These are phyloP conservation scores for Gynochthodes officinalis DNA, from an alignment of 257 asterid genomes.

Conservation along the genomic window DNA sequence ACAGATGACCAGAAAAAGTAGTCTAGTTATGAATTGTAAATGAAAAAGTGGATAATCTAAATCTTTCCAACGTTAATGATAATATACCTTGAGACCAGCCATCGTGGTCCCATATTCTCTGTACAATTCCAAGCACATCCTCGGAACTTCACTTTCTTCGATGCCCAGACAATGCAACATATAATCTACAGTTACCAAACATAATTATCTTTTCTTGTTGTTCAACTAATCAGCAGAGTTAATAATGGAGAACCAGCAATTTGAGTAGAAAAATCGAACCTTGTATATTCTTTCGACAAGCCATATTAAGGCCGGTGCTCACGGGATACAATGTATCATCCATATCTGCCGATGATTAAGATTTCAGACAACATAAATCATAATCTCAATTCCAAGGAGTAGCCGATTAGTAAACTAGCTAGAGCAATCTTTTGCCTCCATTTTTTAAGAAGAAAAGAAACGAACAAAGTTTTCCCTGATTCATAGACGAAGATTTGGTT, in stretches of 20 bases:
- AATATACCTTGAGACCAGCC: constrained; percentile 83
- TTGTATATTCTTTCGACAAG: constrained; percentile 78
- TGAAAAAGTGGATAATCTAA: too few species aligned
- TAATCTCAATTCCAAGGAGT: not conserved
- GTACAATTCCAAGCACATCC: constrained; percentile 76
- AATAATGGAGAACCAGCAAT: too few species aligned
- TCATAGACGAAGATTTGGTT: too few species aligned
- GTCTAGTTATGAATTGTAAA: not conserved
- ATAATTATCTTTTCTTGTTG: too few species aligned
- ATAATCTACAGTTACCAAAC: constrained; percentile 40
- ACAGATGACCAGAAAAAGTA: not conserved
- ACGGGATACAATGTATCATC: constrained; percentile 88
- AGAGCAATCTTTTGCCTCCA: too few species aligned
- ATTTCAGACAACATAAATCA: not conserved
- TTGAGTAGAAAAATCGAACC: constrained; percentile 30
- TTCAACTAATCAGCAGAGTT: too few species aligned
- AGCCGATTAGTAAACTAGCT: too few species aligned
- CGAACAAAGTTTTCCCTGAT: too few species aligned
- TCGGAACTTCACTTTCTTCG: constrained; percentile 66
- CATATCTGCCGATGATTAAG: constrained; percentile 46
- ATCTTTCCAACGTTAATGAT: not conserved
- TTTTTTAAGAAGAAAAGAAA: too few species aligned
- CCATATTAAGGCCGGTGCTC: constrained; percentile 74
- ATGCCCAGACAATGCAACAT: constrained; percentile 64
- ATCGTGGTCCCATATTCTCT: constrained; percentile 84